Conservation (phyloP, 345 rosid species). For the Ceriops decandra region DNA sequence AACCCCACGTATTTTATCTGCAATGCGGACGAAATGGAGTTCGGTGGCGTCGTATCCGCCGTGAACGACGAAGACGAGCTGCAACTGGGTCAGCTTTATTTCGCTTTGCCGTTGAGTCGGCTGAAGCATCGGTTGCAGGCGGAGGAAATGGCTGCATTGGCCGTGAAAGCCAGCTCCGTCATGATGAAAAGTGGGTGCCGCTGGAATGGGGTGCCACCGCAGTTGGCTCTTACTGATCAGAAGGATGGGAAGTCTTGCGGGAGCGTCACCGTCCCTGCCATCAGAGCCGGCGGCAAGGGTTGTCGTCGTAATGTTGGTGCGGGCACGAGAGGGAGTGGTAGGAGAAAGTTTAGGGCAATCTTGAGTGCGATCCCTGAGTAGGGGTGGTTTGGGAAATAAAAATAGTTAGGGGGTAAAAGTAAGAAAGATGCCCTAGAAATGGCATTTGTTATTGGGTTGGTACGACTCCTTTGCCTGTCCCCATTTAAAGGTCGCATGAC, state of each 20-base stretch:
- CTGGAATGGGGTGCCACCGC: conserved; percentile 33
- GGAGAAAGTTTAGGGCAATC: conserved; percentile 47
- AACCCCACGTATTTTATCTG: conserved; percentile 68
- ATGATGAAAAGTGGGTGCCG: conserved; percentile 49
- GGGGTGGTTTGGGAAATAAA: conserved; percentile 27
- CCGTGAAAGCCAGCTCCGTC: conserved; percentile 93
- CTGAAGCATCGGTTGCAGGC: conserved; percentile 61
- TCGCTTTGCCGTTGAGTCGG: conserved; percentile 66
- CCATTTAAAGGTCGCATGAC: conserved; percentile 35
- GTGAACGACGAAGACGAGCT: conserved; percentile 66
- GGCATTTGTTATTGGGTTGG: too few species aligned
- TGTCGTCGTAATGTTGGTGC: conserved; percentile 30
- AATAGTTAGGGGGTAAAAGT: conserved; percentile 20
- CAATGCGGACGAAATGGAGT: conserved; percentile 95
- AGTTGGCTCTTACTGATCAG: conserved; percentile 23
- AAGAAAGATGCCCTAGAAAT: not conserved
- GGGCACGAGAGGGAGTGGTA: conserved; percentile 10
- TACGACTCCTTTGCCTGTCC: not conserved
- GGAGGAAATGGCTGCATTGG: conserved; percentile 97
- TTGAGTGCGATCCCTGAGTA: conserved; percentile 74
- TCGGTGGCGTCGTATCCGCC: conserved; percentile 66
- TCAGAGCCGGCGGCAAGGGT: conserved; percentile 18
- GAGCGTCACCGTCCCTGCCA: conserved; percentile 10
- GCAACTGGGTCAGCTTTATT: conserved; percentile 81
- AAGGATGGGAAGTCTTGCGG: conserved; percentile 6